A percentile compares a stretch with the other conserved stretches of the same genome.
These are phyloP conservation scores for Yarrowia divulgata DNA, from an alignment of 805 yeast genomes.

Conservation along the genomic window DNA sequence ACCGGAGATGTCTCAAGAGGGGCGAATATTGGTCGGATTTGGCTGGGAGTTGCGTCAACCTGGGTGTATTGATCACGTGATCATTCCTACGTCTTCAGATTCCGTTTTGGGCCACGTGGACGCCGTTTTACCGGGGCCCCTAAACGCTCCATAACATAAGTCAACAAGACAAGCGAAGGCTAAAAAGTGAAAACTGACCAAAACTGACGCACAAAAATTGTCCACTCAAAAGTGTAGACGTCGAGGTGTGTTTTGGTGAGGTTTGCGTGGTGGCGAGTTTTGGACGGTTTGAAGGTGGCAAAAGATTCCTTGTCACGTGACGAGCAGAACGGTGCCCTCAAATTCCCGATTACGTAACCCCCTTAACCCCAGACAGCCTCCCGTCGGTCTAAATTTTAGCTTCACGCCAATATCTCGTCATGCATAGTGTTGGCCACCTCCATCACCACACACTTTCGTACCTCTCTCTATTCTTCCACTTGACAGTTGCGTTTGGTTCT, in stretches of 20 bases:
- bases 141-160: not conserved
- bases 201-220: conserved; percentile 13
- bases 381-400: not conserved
- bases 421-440: conserved; percentile 36
- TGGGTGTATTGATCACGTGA: too few species aligned
- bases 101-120: too few species aligned
- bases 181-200: conserved; percentile 6
- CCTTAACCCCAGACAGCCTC: not conserved
- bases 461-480: not conserved
- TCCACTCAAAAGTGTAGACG: conserved; percentile 27
- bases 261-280: too few species aligned
- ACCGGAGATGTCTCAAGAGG: too few species aligned
- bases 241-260: not conserved
- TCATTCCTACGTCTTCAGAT: too few species aligned
- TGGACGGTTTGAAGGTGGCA: too few species aligned
- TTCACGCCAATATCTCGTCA: conserved; percentile 31
- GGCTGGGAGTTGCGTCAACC: too few species aligned
- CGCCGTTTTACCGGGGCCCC: not conserved
- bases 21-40: too few species aligned
- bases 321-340: not conserved
- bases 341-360: not conserved
- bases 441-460: conserved; percentile 1
- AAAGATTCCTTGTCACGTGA: too few species aligned
- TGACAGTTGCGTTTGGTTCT: too few species aligned
- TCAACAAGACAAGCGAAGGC: not conserved